Percentiles rank a stretch among this genome's conserved stretches.
phyloP scores from a whole-genome alignment of 1,284 basidiomycete species.

The Thelephora terrestris region DNA sequence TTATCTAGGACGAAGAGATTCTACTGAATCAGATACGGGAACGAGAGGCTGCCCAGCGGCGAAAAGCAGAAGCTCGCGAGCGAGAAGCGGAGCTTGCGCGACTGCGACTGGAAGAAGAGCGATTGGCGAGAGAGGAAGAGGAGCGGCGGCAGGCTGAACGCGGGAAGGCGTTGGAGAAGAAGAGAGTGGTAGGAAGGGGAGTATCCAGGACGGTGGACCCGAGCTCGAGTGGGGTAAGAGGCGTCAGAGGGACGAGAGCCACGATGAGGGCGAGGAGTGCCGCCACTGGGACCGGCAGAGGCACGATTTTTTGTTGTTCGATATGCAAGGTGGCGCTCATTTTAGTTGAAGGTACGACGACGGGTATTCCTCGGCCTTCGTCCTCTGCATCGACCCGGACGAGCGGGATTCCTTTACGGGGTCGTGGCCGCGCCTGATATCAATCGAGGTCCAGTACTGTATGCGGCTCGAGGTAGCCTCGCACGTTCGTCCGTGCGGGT shows the following conservation, averaged over 20 bases:
- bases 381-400: neutral
- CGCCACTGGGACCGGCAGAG: neutral
- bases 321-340: neutral
- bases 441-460: too few species aligned
- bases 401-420: too few species aligned
- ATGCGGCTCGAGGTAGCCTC: too few species aligned
- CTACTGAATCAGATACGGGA: slow-evolving; percentile 40
- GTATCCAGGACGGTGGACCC: slow-evolving; percentile 8
- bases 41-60: slow-evolving; percentile 33
- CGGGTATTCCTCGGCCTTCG: neutral
- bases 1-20: slow-evolving; percentile 45
- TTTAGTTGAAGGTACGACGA: neutral
- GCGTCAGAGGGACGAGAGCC: slow-evolving; percentile 29
- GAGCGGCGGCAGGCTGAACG: slow-evolving; percentile 33
- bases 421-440: too few species aligned
- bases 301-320: neutral
- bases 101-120: slow-evolving; percentile 40
- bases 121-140: slow-evolving; percentile 35
- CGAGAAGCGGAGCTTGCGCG: slow-evolving; percentile 38
- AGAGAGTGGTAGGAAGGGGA: slow-evolving; percentile 14
- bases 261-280: slow-evolving; percentile 22
- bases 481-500: too few species aligned
- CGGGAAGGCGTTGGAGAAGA: slow-evolving; percentile 12
- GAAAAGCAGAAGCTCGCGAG: slow-evolving; percentile 40
- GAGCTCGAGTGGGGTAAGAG: slow-evolving; percentile 21